These are phyloP conservation scores for Fusarium sp. DNA, from an alignment of 2,329 filamentous ascomycete genomes.

Conservation along the genomic window DNA sequence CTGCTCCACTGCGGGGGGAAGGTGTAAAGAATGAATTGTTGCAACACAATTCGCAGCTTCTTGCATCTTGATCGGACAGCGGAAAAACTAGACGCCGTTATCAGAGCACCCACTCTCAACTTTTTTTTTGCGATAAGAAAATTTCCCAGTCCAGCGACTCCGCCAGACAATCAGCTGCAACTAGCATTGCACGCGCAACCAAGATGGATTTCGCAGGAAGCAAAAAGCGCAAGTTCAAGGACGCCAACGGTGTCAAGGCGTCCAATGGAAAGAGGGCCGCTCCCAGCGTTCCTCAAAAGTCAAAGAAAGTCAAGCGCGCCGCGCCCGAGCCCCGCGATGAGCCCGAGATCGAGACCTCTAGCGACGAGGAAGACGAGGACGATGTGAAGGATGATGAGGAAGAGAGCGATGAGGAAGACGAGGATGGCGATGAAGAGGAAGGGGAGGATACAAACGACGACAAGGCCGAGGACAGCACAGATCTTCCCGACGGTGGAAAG, in stretches of 20 bases:
- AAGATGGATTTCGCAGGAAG: conserved; percentile 55
- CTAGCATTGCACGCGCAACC: conserved; percentile 33
- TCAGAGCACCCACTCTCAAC: conserved; percentile 34
- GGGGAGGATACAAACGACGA: conserved; percentile 47
- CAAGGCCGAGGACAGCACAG: conserved; percentile 51
- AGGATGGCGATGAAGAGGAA: conserved; percentile 47
- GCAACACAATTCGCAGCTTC: conserved; percentile 9
- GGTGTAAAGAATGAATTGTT: conserved; percentile 5
- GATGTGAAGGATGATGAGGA: conserved; percentile 46
- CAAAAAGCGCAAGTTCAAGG: conserved; percentile 64
- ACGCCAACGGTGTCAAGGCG: conserved; percentile 52
- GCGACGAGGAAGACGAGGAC: conserved; percentile 50
- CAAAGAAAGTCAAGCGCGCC: conserved; percentile 61
- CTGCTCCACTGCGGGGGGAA: conserved; percentile 41
- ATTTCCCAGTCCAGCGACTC: conserved; percentile 38
- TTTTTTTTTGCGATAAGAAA: conserved; percentile 50
- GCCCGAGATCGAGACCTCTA: conserved; percentile 45
- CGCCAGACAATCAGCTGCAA: conserved; percentile 23
- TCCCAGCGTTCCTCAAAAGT: conserved; percentile 53
- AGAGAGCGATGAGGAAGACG: conserved; percentile 50
- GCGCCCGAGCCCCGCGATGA: conserved; percentile 49
- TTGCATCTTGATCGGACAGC: not conserved
- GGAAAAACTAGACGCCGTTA: conserved; percentile 44
- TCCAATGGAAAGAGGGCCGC: conserved; percentile 44
- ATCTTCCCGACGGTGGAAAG: conserved; percentile 57